Evolutionary conservation across 1,139 yeast species (phyloP).

Genomic region (Yamadazyma friedrichii): DNA sequence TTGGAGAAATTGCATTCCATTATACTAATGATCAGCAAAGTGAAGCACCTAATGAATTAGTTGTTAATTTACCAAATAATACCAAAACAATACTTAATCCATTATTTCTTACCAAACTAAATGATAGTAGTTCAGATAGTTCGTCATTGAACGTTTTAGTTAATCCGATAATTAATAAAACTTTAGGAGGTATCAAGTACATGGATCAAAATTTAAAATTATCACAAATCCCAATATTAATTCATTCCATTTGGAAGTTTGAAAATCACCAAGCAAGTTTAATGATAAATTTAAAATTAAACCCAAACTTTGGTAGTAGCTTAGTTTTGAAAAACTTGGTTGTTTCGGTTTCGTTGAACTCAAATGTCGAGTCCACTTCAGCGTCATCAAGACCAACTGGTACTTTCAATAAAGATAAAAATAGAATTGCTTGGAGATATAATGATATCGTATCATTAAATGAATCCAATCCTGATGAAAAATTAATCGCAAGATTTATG

Average conservation of each 20-base stretch:
- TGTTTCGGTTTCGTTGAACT: constrained; percentile 60
- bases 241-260: constrained; percentile 86
- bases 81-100: constrained; percentile 43
- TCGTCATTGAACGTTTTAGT: constrained; percentile 27
- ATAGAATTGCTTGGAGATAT: constrained; percentile 83
- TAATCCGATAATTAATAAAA: constrained; percentile 47
- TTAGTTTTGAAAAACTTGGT: constrained; percentile 58
- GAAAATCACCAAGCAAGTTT: constrained; percentile 84
- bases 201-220: constrained; percentile 36
- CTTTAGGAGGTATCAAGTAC: constrained; percentile 76
- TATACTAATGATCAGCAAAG: constrained; percentile 25
- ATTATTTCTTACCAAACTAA: constrained; percentile 37
- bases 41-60: constrained; percentile 15
- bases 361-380: constrained; percentile 48
- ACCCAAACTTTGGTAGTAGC: constrained; percentile 44
- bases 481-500: constrained; percentile 69
- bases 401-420: constrained; percentile 78
- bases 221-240: constrained; percentile 59
- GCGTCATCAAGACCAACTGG: constrained; percentile 93
- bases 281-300: constrained; percentile 66
- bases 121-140: constrained; percentile 19
- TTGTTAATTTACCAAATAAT: constrained; percentile 30
- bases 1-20: constrained; percentile 81
- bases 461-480: constrained; percentile 42
- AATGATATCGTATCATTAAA: constrained; percentile 46